Evolutionary conservation across 176 grass and related monocot species (phyloP).

Genomic region (Leersia perrieri): DNA sequence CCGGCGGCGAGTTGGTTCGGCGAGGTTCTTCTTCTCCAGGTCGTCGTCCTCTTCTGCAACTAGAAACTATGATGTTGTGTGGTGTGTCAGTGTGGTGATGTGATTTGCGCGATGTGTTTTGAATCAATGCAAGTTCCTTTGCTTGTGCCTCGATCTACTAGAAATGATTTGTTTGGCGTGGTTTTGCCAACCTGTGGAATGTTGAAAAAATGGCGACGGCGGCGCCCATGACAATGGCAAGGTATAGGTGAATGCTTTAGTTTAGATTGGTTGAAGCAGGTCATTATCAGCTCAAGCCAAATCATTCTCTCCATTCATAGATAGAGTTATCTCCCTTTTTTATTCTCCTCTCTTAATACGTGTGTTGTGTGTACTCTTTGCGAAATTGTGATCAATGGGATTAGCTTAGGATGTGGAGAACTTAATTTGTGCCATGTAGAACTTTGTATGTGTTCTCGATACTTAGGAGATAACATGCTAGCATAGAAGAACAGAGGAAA

Average conservation of each 20-base stretch:
- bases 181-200: constrained; percentile 95
- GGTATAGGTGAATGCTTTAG: constrained; percentile 41
- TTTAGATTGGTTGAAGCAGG: not conserved
- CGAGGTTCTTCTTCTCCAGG: not conserved
- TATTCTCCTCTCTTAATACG: not conserved
- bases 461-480: not conserved
- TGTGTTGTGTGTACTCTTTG: not conserved
- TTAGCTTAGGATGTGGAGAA: not conserved
- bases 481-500: not conserved
- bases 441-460: not conserved
- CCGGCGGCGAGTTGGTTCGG: not conserved
- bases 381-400: not conserved
- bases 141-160: too few relatives aligned
- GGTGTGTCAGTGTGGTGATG: too few relatives aligned
- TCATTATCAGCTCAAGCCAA: not conserved
- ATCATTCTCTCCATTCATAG: not conserved
- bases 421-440: not conserved
- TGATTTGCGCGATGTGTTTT: too few relatives aligned
- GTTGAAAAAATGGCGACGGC: constrained; percentile 40
- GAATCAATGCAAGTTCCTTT: too few relatives aligned
- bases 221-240: constrained; percentile 29
- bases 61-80: not conserved
- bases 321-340: too few relatives aligned
- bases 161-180: too few relatives aligned
- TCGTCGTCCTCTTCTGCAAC: not conserved